Evolutionary conservation across 1,284 basidiomycete species (phyloP).

Genomic region (Ustilago trichophora): DNA sequence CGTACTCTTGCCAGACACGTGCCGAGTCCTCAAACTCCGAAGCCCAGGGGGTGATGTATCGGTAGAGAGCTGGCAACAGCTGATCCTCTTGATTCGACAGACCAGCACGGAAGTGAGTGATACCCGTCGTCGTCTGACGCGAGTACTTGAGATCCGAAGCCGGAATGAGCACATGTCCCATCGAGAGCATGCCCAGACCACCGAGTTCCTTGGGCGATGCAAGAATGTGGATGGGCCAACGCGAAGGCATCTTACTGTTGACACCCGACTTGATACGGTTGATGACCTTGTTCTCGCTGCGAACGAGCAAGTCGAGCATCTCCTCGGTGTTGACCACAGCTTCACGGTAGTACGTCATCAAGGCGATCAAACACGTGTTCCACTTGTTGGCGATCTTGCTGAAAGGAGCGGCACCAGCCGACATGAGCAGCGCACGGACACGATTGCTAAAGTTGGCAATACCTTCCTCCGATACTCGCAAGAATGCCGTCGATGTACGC

Average conservation of each 20-base stretch:
- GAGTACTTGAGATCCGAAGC: slow-evolving; percentile 97
- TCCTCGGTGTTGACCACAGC: slow-evolving; percentile 99
- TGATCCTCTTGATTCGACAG: slow-evolving; percentile 78
- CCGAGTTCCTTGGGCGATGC: slow-evolving; percentile 70
- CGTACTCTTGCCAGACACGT: slow-evolving; percentile 99
- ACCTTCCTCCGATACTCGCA: slow-evolving; percentile 94
- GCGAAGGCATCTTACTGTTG: slow-evolving; percentile 99
- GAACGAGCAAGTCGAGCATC: slow-evolving; percentile 70
- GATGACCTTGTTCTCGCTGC: slow-evolving; percentile 71
- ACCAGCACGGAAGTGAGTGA: slow-evolving; percentile 93
- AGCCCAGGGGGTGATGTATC: slow-evolving; percentile 98
- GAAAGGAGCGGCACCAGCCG: slow-evolving; percentile 97
- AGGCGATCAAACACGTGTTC: slow-evolving; percentile 79
- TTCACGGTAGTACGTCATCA: slow-evolving; percentile 97
- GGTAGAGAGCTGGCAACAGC: slow-evolving; percentile 88
- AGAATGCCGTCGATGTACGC: slow-evolving; percentile 94
- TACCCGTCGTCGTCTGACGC: slow-evolving; percentile 91
- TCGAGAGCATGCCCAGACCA: slow-evolving; percentile 97
- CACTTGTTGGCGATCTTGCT: slow-evolving; percentile 99
- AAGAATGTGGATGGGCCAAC: slow-evolving; percentile 83
- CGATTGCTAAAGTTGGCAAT: slow-evolving; percentile 70
- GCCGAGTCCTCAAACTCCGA: slow-evolving; percentile 98
- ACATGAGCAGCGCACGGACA: slow-evolving; percentile 97
- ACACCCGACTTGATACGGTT: slow-evolving; percentile 98
- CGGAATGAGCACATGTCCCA: slow-evolving; percentile 98